Base-by-base conservation (phyloP, 2,329 filamentous ascomycete genomes). In the Chrysoporthe cubensis region DNA sequence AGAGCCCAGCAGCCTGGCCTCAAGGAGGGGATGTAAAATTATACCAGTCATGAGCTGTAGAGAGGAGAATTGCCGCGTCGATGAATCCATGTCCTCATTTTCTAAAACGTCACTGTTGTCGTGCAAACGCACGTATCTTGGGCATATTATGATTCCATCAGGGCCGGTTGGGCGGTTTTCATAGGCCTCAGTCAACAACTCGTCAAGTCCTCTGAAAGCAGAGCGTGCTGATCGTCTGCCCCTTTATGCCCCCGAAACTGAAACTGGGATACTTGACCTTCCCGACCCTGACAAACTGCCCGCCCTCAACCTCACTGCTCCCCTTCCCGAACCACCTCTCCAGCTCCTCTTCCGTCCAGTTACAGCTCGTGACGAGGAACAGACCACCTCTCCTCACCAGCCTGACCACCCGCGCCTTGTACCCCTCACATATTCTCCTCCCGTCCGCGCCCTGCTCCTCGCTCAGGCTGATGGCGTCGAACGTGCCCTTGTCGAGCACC, bases 401-500 rank as follows among this genome's bases (percentile, higher is more conserved):
- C 40, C 79, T 80, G 70, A 90, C 81, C 43, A 95, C 89, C 64
- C 88, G 87, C 59, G 85, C 84, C 60, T 87, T 86, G 80, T 99
- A 99, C 3, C 85, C 84, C 77, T 96, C 92, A 76, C 89, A 91
- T 14, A 91, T 83, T 65, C 91, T 85, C 48, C 87, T 81, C 0
- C 86, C 89, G 16, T 71, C 75, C 64, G 80, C 80, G 71, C 84
- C 82, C 42, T 76, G 78, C 71, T 89, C 88, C 66, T 84, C 83
- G 64, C 85, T 87, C n/a, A 98, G 82, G 62, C 90, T 94, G 44
- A 99, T 91, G 13, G 96, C 96, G 82, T 99, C 96, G 77, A 98
- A 99, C 0, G 96, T 99, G 57, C 96, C 96, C 81, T 99, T 99
- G 80, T 99, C 96, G n/a, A 97, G 86, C 0, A 97, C 90, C 0